A percentile compares a stretch with the other conserved stretches of the same genome.
Evolutionary conservation across 1,284 basidiomycete genomes (phyloP).

Genomic region (Heterobasidion irregulare): DNA sequence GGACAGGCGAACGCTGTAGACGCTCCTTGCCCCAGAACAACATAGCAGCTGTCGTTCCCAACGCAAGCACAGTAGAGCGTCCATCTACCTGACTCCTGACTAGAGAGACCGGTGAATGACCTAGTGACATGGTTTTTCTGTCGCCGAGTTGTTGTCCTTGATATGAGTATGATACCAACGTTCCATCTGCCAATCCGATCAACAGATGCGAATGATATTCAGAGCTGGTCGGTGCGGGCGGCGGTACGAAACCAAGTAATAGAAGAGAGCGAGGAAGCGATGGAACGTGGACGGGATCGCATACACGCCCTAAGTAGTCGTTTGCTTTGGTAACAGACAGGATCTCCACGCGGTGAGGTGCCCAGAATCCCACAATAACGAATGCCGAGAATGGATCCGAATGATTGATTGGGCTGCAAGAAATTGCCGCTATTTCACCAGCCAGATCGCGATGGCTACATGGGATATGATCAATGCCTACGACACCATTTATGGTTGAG

Average conservation of each 20-base stretch:
- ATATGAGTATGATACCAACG: constrained; percentile 50
- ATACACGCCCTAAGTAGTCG: constrained; percentile 32
- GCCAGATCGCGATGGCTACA: not conserved
- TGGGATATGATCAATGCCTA: not conserved
- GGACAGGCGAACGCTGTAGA: constrained; percentile 62
- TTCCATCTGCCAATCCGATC: constrained; percentile 76
- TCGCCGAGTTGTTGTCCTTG: constrained; percentile 27
- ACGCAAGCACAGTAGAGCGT: constrained; percentile 51
- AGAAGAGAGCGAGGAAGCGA: constrained; percentile 66
- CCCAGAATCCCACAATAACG: constrained; percentile 75
- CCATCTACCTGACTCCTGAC: constrained; percentile 42
- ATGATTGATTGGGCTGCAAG: constrained; percentile 46
- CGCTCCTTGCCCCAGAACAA: constrained; percentile 63
- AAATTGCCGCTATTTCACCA: constrained; percentile 56
- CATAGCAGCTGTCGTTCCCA: constrained; percentile 52
- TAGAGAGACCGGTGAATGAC: constrained; percentile 58
- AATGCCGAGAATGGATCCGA: constrained; percentile 36
- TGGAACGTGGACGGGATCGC: constrained; percentile 37
- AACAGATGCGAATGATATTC: constrained; percentile 52
- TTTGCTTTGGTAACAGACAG: constrained; percentile 32
- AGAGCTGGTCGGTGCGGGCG: constrained; percentile 20
- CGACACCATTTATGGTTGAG: not conserved
- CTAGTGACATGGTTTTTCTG: constrained; percentile 58
- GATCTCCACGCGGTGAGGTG: constrained; percentile 55
- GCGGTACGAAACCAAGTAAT: constrained; percentile 54